Evolutionary conservation across 2,329 filamentous ascomycete genomes (phyloP), one percentile per base, ranked within the genome.

Genomic region (Parastagonospora nodorum): DNA sequence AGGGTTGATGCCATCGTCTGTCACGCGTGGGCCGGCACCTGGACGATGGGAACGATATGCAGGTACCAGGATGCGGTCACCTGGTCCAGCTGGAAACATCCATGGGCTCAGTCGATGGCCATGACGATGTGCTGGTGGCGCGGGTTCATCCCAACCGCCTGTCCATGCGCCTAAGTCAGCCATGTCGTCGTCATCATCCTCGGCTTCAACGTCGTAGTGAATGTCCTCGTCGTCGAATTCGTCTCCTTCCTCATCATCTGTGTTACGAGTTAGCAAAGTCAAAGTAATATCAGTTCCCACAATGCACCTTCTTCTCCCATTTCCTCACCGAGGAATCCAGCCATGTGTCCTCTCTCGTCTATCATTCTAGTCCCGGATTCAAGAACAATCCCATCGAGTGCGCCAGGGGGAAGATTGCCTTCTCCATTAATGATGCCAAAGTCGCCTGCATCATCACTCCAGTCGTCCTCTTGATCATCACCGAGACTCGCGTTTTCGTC

Each of bases 1-100:
- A 37, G 93, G 93, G 67, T 97, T 97, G 16, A 86, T 81, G 3
- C 91, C 92, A 68, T 97, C 92, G 58, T 96, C 91, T 30, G 83
- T 81, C 27, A 80, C 80, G 49, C 83, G 80, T 45, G 83, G 76
- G 29, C 82, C 78, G 15, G 76, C 77, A 40, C 80, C 80, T 45
- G 81, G 73, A 49, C 84, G 79, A 61, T 85, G 82, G 7, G 77
- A 74, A 53, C 80, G 75, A 58, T 83, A 78, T 74, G 78, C 72
- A 19, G 74, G 71, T 11, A 73, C 70, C 28, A 72, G 62, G 32
- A 73, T 69, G 27, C 67, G 61, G 41, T 69, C 65, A 35, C 83
- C 80, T 57, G 81, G 78, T 31, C 82, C 78, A 45, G 78, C 79
- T 53, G 82, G 80, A 62, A 88, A 84, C 60, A 86, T 78, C 57